Base-by-base conservation (phyloP, 441 rosid genomes). In the California macrophylla region DNA sequence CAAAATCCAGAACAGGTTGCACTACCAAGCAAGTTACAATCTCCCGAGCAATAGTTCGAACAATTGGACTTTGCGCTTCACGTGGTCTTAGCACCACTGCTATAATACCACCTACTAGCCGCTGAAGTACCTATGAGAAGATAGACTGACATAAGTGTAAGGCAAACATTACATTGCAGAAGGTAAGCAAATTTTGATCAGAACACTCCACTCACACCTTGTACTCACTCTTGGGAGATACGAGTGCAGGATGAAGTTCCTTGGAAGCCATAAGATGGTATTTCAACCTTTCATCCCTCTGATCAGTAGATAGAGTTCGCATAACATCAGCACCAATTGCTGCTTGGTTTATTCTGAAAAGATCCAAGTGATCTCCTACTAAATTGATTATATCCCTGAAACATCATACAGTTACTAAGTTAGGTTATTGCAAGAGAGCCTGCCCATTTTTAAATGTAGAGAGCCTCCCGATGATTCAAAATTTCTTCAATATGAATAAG, bases 201-300 rank as follows among this genome's bases (percentile, higher is more conserved):
- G 54, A 85, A 82, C 69, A 64, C 80, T 78, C 79, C 78, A 74
- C 80, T 83, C 92, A 80, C 87, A 95, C 99, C 99, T 92, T 92
- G 92, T 92, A 90, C 90, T 95, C 99, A 85, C 93, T 89, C 93
- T 88, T 93, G 56, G 92, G 85, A 75, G 99, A 89, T 26, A 87
- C 62, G 68, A 92, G 67, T 70, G 97, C 98, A 38, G 99, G 98
- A 86, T 95, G 95, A 69, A 95, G 98, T 76, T 89, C 96, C 79
- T 86, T 87, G 26, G 97, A 89, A 69, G 77, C 83, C 90, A 89
- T 83, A 69, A 92, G 89, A 88, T 92, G 90, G 78, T 80, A 83
- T 80, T 92, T 95, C 78, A 95, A 79, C 77, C 96, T 92, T 73
- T 89, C 99, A 78, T 95, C 97, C 82, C 98, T 88, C 84, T 88